Evolutionary conservation across 192 early-diverging fungal genomes (phyloP), one percentile per base, ranked within the genome.

Genomic region (Chytriomyces sp.): DNA sequence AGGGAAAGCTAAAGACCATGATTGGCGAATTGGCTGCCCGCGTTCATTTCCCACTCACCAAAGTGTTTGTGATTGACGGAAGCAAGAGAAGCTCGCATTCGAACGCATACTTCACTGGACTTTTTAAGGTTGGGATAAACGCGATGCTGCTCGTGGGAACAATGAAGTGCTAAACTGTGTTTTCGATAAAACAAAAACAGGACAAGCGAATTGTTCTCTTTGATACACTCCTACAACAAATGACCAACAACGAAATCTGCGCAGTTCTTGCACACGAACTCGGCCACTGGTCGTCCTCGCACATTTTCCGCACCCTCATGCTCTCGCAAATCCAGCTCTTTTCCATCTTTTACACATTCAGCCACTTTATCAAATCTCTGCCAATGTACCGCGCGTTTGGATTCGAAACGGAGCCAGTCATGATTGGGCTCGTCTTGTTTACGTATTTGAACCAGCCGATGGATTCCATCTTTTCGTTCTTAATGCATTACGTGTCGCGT

Each of bases 221-320:
- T 81, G 97, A 98, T 79, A 99, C 96, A 5, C 86, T 99, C 60
- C 82, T 99, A 64, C 89, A 95, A 11, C 94, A 97, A 61, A 89
- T 89, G 65, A 86, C 85, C n/a, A 86, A 89, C 50, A 93, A 96
- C 44, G 96, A 99, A 83, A 93, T 96, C 60, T 92, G 92, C 53
- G 95, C 93, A n/a, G 90, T 97, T 16, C 88, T 99, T n/a, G 94
- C 91, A 11, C 97, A 99, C 79, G 97, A 99, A 85, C 86, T 99
- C 18, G 97, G 97, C 0, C 97, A 99, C 79, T 99, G 97, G 97
- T 83, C 91, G 48, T 89, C 90, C 72, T 91, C 88, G 83, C 97
- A 99, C 74, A 89, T 94, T 4, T 67, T 95, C 71, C 90, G 89
- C 63, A 90, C 91, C 74, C 90, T 99, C 8, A 68, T 84, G 4